phyloP scores from a whole-genome alignment of 2,329 filamentous ascomycete species.

The Ceratocystis destructans region DNA sequence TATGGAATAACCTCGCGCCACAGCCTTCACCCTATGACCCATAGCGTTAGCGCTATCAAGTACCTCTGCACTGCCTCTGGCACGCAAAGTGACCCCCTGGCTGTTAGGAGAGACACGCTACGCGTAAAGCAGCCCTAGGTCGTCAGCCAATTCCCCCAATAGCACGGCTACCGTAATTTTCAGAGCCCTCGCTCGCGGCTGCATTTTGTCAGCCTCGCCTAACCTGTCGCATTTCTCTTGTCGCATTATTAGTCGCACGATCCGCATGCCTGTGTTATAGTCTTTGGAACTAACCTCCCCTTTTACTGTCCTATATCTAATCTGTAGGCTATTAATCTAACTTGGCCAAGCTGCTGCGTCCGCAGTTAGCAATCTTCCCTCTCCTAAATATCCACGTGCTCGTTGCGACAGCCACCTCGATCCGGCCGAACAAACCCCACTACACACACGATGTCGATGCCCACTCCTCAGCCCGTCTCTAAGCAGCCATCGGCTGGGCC shows the following conservation, averaged over 20 bases:
- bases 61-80: background rate
- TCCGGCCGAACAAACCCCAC: conserved; percentile 10
- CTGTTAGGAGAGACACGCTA: conserved; percentile 15
- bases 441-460: conserved; percentile 12
- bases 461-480: conserved; percentile 4
- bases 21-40: background rate
- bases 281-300: background rate
- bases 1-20: background rate
- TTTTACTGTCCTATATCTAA: background rate
- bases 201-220: conserved; percentile 16
- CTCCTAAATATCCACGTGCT: conserved; percentile 18
- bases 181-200: conserved; percentile 9
- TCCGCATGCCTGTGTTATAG: conserved; percentile 25
- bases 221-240: conserved; percentile 22
- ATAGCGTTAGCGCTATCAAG: conserved; percentile 1
- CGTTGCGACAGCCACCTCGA: conserved; percentile 22
- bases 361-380: background rate
- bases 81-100: background rate
- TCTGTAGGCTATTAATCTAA: background rate
- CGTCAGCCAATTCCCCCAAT: background rate
- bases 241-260: conserved; percentile 29
- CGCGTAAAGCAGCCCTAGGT: conserved; percentile 10
- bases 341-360: background rate
- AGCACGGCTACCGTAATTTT: conserved; percentile 2
- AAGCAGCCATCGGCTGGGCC: background rate